Conservation (phyloP, 192 early-diverging fungal genomes). For the Neocallimastix lanati region DNA sequence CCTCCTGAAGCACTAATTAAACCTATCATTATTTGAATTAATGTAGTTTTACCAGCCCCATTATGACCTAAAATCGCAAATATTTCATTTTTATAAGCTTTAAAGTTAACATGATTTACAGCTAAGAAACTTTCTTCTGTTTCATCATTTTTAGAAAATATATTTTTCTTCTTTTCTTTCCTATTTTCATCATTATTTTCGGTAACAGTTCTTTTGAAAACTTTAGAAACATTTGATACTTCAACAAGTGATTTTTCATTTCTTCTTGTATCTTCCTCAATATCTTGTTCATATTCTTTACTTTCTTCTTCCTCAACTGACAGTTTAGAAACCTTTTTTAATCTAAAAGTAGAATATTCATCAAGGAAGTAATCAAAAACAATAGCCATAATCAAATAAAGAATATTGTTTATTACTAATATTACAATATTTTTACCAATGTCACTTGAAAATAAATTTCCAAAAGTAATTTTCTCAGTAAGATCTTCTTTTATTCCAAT, state of each 20-base stretch:
- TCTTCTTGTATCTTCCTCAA: background rate
- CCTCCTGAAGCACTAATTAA: background rate
- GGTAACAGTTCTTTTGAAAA: background rate
- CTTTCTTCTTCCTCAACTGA: background rate
- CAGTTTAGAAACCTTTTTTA: background rate
- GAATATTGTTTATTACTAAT: background rate
- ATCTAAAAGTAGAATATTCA: background rate
- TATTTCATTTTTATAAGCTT: background rate
- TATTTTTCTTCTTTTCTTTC: background rate
- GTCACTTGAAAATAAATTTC: background rate
- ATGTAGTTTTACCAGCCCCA: constrained; percentile 2
- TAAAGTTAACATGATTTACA: background rate
- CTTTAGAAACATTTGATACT: background rate
- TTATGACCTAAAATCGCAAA: background rate
- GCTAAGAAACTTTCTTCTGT: background rate
- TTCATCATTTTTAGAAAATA: background rate
- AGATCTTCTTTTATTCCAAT: background rate
- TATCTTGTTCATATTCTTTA: background rate
- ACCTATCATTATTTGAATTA: background rate
- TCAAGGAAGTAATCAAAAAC: background rate
- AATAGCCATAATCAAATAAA: background rate
- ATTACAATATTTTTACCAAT: background rate
- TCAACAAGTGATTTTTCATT: background rate
- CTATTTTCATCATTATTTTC: background rate
- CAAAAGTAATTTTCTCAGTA: background rate